Evolutionary conservation across 495 filamentous ascomycete species (phyloP).

Genomic region (Neurospora sp.): DNA sequence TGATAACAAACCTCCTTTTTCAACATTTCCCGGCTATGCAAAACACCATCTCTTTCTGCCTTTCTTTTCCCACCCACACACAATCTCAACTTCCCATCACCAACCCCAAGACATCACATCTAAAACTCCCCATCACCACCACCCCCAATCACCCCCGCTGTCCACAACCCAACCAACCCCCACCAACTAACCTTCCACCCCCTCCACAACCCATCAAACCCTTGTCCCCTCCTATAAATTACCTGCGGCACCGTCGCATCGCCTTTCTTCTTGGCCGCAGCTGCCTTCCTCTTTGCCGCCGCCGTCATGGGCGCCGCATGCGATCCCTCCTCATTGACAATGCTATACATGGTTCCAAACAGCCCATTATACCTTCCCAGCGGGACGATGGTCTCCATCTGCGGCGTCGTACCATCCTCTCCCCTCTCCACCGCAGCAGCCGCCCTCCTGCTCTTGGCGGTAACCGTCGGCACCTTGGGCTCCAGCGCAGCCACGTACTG

Average conservation of each 20-base stretch:
- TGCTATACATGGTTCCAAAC: constrained; percentile 76
- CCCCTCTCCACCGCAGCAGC: neutral
- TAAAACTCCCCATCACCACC: constrained; percentile 42
- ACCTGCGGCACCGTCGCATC: constrained; percentile 22
- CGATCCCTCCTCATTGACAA: constrained; percentile 73
- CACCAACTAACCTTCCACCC: constrained; percentile 95
- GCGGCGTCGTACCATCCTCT: neutral
- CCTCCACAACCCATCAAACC: constrained; percentile 73
- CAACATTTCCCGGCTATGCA: neutral
- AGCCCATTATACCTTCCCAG: constrained; percentile 70
- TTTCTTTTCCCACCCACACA: neutral
- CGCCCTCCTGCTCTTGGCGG: constrained; percentile 17
- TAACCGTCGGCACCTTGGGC: constrained; percentile 3
- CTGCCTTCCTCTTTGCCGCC: neutral
- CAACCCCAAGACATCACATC: neutral
- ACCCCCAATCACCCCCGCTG: constrained; percentile 31
- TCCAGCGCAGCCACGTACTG: constrained; percentile 35
- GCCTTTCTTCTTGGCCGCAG: neutral
- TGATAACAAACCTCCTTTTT: neutral
- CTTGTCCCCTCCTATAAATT: constrained; percentile 60
- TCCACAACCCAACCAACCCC: constrained; percentile 84
- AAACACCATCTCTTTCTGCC: neutral
- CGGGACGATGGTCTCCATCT: constrained; percentile 62
- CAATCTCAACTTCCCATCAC: neutral
- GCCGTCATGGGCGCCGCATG: constrained; percentile 27